Conservation (phyloP, 805 yeast genomes). For the Saccharomyces mikatae region DNA sequence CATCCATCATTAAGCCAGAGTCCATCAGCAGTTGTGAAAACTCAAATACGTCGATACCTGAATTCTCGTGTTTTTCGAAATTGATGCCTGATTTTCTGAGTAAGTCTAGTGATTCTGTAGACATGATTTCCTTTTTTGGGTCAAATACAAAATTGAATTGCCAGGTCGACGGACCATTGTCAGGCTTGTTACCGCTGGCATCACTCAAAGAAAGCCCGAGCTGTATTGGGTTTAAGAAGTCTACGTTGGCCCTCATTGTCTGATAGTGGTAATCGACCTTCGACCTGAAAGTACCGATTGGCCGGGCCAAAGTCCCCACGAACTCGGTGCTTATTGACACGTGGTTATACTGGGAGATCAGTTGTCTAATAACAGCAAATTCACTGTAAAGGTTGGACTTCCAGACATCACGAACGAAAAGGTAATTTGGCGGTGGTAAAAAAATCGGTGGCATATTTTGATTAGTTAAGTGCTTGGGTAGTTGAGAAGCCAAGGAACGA, state of each 20-base stretch:
- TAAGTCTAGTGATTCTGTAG: conserved; percentile 75
- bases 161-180: conserved; percentile 73
- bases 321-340: conserved; percentile 82
- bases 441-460: conserved; percentile 11
- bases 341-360: conserved; percentile 46
- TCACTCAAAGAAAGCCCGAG: conserved; percentile 73
- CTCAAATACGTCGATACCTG: conserved; percentile 70
- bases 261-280: conserved; percentile 93
- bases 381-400: conserved; percentile 59
- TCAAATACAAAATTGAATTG: conserved; percentile 89
- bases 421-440: conserved; percentile 29
- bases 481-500: conserved; percentile 5
- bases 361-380: conserved; percentile 50
- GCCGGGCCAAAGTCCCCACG: conserved; percentile 93
- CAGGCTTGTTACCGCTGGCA: conserved; percentile 60
- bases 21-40: conserved; percentile 81
- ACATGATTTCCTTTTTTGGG: conserved; percentile 70
- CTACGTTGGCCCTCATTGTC: conserved; percentile 86
- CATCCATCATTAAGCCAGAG: conserved; percentile 73
- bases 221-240: conserved; percentile 77
- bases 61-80: conserved; percentile 60
- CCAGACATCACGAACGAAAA: conserved; percentile 66
- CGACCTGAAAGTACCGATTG: conserved; percentile 85
- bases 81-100: conserved; percentile 77
- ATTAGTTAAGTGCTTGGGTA: neutral